Conservation (phyloP, 805 yeast species). For the Pichia sporocuriosa region DNA sequence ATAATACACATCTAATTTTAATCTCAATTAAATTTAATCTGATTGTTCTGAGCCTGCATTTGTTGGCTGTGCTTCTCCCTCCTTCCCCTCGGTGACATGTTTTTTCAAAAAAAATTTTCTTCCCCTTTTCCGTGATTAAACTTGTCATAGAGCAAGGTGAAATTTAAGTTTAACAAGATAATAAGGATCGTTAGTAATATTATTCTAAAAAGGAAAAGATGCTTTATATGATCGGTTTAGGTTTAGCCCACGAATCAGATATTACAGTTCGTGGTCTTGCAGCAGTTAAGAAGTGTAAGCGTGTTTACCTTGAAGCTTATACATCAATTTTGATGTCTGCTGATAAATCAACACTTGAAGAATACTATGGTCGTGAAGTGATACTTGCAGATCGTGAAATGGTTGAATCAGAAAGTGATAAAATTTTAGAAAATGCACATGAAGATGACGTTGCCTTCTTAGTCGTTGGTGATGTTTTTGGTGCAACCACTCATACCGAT, state of each 20-base stretch:
- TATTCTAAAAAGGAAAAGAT: constrained; percentile 32
- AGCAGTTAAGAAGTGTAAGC: constrained; percentile 70
- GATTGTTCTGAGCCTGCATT: too few relatives aligned
- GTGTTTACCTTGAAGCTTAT: constrained; percentile 94
- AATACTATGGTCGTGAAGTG: constrained; percentile 78
- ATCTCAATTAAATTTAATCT: too few relatives aligned
- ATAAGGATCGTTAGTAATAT: too few relatives aligned
- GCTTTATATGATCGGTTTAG: constrained; percentile 89
- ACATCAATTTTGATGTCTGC: constrained; percentile 96
- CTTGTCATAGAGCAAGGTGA: too few relatives aligned
- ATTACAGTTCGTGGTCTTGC: constrained; percentile 93
- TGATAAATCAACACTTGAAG: constrained; percentile 62
- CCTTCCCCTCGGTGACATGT: neutral
- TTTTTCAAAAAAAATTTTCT: constrained; percentile 1
- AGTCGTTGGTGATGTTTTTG: constrained; percentile 97
- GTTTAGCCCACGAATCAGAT: constrained; percentile 81
- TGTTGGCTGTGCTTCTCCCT: too few relatives aligned
- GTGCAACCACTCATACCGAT: constrained; percentile 98
- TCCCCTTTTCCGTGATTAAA: neutral
- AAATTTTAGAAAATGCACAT: constrained; percentile 69
- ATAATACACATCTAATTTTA: too few relatives aligned
- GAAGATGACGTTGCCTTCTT: constrained; percentile 83
- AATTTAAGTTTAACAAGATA: too few relatives aligned
- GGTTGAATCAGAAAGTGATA: constrained; percentile 85
- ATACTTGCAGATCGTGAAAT: constrained; percentile 90